phyloP scores from a whole-genome alignment of 1,284 basidiomycete genomes.

The Cutaneotrichosporon dermatis region DNA sequence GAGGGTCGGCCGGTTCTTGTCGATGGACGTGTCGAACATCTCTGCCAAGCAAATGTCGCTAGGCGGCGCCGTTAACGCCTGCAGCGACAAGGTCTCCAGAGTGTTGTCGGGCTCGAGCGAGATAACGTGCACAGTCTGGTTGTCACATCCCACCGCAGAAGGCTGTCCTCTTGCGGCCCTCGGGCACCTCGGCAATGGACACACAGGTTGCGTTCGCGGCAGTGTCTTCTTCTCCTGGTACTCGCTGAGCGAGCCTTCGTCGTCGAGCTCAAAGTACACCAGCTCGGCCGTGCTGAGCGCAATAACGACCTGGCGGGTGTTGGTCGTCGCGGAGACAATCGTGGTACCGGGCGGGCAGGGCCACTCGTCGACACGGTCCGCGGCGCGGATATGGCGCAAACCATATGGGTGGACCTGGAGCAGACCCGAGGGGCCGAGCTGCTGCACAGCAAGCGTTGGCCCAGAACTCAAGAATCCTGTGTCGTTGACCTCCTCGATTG shows the following conservation, averaged over 20 bases:
- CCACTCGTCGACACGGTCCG: slow-evolving; percentile 90
- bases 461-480: slow-evolving; percentile 91
- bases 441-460: slow-evolving; percentile 90
- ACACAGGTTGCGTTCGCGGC: slow-evolving; percentile 87
- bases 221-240: slow-evolving; percentile 96
- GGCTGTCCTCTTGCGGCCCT: slow-evolving; percentile 85
- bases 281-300: slow-evolving; percentile 87
- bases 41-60: slow-evolving; percentile 95
- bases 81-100: slow-evolving; percentile 88
- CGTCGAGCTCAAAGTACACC: slow-evolving; percentile 92
- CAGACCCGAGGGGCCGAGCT: slow-evolving; percentile 84
- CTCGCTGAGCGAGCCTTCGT: slow-evolving; percentile 88
- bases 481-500: slow-evolving; percentile 94
- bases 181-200: slow-evolving; percentile 90
- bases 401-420: slow-evolving; percentile 92
- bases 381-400: slow-evolving; percentile 83
- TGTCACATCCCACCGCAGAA: slow-evolving; percentile 90
- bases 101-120: slow-evolving; percentile 95
- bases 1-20: slow-evolving; percentile 89
- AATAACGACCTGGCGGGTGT: slow-evolving; percentile 90
- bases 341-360: slow-evolving; percentile 73
- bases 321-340: slow-evolving; percentile 86
- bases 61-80: slow-evolving; percentile 91
- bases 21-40: slow-evolving; percentile 93
- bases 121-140: slow-evolving; percentile 95